Evolutionary conservation across 169 alveolate genomes (phyloP).

Genomic region (Plasmodium vinckei): DNA sequence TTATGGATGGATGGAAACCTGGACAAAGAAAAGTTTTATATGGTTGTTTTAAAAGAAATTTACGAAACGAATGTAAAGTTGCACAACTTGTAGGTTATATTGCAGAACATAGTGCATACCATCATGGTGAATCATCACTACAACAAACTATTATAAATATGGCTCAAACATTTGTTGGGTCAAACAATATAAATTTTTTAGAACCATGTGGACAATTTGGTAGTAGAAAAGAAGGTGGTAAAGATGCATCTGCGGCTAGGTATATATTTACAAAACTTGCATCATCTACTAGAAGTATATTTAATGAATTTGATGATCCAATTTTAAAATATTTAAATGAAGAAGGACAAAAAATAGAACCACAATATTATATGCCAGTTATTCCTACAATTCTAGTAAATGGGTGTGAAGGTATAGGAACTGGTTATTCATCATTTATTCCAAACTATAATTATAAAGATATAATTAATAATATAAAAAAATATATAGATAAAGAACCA

Average conservation of each 20-base stretch:
- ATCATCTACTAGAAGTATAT: conserved; percentile 91
- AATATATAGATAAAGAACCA: conserved; percentile 90
- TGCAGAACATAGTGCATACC: conserved; percentile 99
- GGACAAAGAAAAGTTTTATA: conserved; percentile 99
- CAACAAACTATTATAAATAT: conserved; percentile 97
- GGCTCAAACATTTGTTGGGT: conserved; percentile 99
- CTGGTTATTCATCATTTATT: conserved; percentile 95
- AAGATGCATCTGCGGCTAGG: conserved; percentile 97
- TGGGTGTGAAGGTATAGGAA: conserved; percentile 99
- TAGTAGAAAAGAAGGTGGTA: conserved; percentile 97
- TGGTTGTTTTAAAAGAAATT: conserved; percentile 96
- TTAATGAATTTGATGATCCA: conserved; percentile 95
- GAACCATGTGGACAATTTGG: conserved; percentile 99
- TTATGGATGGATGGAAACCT: conserved; percentile 99
- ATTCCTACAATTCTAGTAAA: conserved; percentile 98
- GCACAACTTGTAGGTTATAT: conserved; percentile 96
- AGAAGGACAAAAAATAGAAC: conserved; percentile 99
- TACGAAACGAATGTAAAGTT: conserved; percentile 95
- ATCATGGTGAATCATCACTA: conserved; percentile 99
- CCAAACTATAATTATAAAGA: conserved; percentile 98
- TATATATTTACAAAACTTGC: conserved; percentile 94
- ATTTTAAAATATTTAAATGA: conserved; percentile 92
- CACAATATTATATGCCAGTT: conserved; percentile 98
- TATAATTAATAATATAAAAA: conserved; percentile 93
- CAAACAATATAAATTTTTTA: conserved; percentile 91